Evolutionary conservation across 106 monocot species (phyloP).

Genomic region (Phalaenopsis aphrodite): DNA sequence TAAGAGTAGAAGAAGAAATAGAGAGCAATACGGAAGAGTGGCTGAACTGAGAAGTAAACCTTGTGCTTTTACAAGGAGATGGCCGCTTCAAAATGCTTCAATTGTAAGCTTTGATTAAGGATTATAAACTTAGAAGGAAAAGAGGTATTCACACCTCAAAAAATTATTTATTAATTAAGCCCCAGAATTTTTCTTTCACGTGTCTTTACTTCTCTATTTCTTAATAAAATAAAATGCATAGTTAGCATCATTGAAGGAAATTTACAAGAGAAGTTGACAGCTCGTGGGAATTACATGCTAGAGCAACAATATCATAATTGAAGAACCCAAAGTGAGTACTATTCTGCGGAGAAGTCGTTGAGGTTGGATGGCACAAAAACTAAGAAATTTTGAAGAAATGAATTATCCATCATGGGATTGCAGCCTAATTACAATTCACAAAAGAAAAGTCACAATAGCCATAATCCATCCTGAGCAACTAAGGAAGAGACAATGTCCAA

Average conservation of each 20-base stretch:
- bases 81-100: neutral
- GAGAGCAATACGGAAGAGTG: neutral
- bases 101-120: neutral
- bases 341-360: neutral
- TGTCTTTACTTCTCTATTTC: neutral
- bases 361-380: neutral
- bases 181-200: neutral
- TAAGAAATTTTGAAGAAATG: neutral
- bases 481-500: no score
- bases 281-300: neutral
- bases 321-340: neutral
- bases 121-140: neutral
- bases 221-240: neutral
- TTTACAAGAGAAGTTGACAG: neutral
- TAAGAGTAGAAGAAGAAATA: neutral
- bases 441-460: no score
- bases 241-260: neutral
- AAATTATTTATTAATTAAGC: neutral
- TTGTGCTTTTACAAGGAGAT: neutral
- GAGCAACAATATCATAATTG: neutral
- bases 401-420: no score
- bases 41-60: neutral
- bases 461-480: no score
- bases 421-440: no score
- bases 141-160: neutral